Evolutionary conservation across 176 grass and related monocot genomes (phyloP).

Genomic region (Cenchrus americanus): DNA sequence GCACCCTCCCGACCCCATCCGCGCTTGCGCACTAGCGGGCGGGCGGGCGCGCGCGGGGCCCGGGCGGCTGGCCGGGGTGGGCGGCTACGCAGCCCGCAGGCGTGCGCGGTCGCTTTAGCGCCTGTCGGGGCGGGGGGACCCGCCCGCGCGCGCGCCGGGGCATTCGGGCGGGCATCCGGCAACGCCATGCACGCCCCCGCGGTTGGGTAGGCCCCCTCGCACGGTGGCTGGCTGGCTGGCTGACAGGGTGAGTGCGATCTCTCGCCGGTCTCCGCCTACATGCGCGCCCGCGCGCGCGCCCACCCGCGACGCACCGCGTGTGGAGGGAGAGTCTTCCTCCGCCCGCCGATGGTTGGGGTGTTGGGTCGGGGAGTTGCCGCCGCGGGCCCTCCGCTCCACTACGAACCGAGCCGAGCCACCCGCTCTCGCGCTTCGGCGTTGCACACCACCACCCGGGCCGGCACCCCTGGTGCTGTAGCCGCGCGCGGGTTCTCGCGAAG

Average conservation of each 20-base stretch:
- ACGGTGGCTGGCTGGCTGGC: too few species aligned
- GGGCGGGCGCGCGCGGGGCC: neutral
- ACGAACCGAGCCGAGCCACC: too few species aligned
- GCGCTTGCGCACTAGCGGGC: conserved; percentile 11
- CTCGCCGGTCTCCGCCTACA: neutral
- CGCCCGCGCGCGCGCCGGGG: neutral
- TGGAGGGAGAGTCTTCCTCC: neutral
- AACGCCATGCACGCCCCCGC: neutral
- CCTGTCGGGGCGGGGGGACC: conserved; percentile 42
- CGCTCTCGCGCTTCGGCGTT: neutral
- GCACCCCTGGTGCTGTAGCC: neutral
- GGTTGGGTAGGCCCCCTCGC: neutral
- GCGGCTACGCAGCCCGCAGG: conserved; percentile 47
- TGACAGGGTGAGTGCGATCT: conserved; percentile 29
- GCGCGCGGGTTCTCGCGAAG: neutral
- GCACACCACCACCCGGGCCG: neutral
- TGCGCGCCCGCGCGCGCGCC: neutral
- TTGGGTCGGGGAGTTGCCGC: neutral
- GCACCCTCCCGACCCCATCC: neutral
- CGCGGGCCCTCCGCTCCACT: conserved; percentile 21
- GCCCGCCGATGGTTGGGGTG: neutral
- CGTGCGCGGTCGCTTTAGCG: conserved; percentile 56
- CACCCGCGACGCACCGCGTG: neutral
- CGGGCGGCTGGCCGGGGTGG: neutral
- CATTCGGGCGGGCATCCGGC: neutral